Conservation (phyloP, 164 flowering plant genomes). For the Vitis labrusca region DNA sequence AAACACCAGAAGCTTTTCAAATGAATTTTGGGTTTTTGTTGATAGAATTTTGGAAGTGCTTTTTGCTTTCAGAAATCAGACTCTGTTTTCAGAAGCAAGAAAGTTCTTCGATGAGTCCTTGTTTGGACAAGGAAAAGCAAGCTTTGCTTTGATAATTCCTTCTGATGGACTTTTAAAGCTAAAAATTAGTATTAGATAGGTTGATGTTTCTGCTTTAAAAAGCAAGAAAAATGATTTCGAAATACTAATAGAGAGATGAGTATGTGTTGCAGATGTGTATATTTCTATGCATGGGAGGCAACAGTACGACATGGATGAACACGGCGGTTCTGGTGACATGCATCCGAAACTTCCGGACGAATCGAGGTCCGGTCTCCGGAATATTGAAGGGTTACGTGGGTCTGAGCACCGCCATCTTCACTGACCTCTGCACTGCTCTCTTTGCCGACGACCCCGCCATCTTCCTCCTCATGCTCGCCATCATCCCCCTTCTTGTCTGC, state of each 20-base stretch:
- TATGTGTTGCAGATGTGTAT: constrained; percentile 60
- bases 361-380: constrained; percentile 86
- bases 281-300: constrained; percentile 87
- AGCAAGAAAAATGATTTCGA: background rate
- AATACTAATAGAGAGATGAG: too few relatives aligned
- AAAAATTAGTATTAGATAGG: too few relatives aligned
- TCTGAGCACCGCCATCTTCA: constrained; percentile 87
- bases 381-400: constrained; percentile 85
- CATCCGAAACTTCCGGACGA: constrained; percentile 72
- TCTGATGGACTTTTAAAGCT: too few relatives aligned
- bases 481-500: constrained; percentile 66
- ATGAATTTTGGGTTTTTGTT: background rate
- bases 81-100: too few relatives aligned
- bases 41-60: background rate
- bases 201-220: background rate
- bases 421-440: constrained; percentile 68
- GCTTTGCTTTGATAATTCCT: too few relatives aligned
- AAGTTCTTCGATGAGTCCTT: too few relatives aligned
- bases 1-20: background rate
- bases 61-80: background rate
- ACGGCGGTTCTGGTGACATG: constrained; percentile 86
- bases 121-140: too few relatives aligned
- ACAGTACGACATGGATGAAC: constrained; percentile 98
- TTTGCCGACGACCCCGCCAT: constrained; percentile 58
- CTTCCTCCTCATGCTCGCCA: constrained; percentile 65